phyloP scores from a whole-genome alignment of 2,329 filamentous ascomycete genomes.

The Scopulariopsis brevicaulis region DNA sequence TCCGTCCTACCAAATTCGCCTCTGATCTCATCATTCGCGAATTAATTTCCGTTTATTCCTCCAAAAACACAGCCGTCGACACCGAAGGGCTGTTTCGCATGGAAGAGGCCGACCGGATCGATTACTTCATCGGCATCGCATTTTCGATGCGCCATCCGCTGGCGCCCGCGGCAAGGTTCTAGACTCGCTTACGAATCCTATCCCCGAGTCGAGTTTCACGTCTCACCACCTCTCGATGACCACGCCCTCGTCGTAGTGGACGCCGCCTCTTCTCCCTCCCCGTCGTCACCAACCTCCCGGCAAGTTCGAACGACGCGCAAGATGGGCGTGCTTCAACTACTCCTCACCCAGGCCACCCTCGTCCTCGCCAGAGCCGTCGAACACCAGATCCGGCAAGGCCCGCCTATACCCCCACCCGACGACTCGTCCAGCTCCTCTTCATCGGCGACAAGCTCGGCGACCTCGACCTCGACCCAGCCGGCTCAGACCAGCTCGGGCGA shows the following conservation, averaged over 20 bases:
- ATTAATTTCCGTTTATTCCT: not conserved
- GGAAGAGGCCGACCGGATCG: not conserved
- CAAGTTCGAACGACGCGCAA: not conserved
- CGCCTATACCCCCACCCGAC: conserved; percentile 6
- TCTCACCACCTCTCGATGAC: not conserved
- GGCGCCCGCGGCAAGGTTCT: not conserved
- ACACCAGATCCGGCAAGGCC: conserved; percentile 6
- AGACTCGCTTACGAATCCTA: not conserved
- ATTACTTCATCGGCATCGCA: not conserved
- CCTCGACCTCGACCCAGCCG: conserved; percentile 10
- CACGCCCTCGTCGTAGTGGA: not conserved
- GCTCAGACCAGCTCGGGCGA: conserved; percentile 7
- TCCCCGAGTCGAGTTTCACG: not conserved
- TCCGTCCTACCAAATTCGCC: not conserved
- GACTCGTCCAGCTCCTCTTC: conserved; percentile 10
- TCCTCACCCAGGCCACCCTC: conserved; percentile 22
- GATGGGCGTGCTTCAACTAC: conserved; percentile 25
- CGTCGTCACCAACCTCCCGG: not conserved
- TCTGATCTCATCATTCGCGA: not conserved
- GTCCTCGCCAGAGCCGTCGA: conserved; percentile 22
- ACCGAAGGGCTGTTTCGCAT: not conserved
- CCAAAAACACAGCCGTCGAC: not conserved
- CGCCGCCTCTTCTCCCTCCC: not conserved
- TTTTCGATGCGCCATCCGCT: not conserved
- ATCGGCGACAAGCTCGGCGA: conserved; percentile 12